Conservation (phyloP, 1,284 basidiomycete genomes). For the Fomitopsis pinicola region DNA sequence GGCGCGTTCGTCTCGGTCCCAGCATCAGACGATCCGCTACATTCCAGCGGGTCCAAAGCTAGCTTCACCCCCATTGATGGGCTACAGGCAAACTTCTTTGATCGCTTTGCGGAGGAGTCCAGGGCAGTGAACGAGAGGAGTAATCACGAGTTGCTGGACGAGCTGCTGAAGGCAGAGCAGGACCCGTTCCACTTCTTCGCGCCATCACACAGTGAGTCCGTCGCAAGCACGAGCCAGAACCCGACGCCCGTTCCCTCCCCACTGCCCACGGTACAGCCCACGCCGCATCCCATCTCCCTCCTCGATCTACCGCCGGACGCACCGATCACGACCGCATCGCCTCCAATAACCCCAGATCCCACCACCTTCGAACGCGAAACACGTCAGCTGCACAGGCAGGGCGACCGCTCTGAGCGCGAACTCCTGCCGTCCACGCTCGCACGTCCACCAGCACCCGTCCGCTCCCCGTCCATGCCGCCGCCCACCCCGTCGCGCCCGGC, state of each 20-base stretch:
- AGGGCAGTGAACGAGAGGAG: constrained; percentile 48
- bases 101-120: constrained; percentile 51
- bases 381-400: constrained; percentile 1
- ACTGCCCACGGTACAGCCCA: background rate
- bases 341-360: background rate
- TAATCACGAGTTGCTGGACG: constrained; percentile 50
- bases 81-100: constrained; percentile 46
- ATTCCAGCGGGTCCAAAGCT: constrained; percentile 17
- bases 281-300: background rate
- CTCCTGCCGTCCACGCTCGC: constrained; percentile 7
- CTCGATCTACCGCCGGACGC: background rate
- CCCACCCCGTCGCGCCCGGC: constrained; percentile 23
- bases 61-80: constrained; percentile 16
- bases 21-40: constrained; percentile 53
- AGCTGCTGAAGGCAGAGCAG: constrained; percentile 59
- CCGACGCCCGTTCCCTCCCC: constrained; percentile 14
- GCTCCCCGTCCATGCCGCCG: constrained; percentile 29
- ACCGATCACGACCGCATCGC: background rate
- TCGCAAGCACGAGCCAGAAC: background rate
- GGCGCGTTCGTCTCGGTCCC: constrained; percentile 66
- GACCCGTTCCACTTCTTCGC: constrained; percentile 58
- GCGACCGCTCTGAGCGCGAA: constrained; percentile 7
- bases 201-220: constrained; percentile 7
- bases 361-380: background rate
- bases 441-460: constrained; percentile 1